Base-by-base conservation (phyloP, 192 early-diverging fungal species). In the Rhizoclosmatium globosum region DNA sequence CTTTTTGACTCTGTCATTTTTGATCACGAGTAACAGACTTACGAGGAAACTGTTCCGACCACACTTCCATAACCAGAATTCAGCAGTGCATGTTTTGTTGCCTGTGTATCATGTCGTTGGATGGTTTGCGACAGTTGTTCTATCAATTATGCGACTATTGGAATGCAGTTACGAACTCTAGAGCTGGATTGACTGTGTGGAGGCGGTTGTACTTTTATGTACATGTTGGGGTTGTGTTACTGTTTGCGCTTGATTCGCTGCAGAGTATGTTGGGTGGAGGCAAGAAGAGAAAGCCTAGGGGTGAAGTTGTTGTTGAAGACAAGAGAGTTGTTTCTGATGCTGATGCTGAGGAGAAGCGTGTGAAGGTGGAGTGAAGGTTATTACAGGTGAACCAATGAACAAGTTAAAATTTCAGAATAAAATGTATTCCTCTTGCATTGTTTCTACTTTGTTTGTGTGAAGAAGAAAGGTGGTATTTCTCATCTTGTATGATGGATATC, bases 1-100 rank as follows among this genome's bases (percentile, higher is more conserved):
- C 56, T 85, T 85, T 74, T 58, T 92, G 0, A 73, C 86, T 9
- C 89, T 86, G 43, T 86, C 91, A 1, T 79, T 92, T 67, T 77
- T 91, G n/a, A 87, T 87, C 60, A 87, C 82, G 9, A 74, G 83
- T 4, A 90, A 87, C 9, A 79, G 92, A 73, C 42, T 82, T 1
- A 45, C 94, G 39, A 90, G 94, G 50, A 87, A 92, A 6, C 81
- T 78, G 39, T 31, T 95, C 46, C 87, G 92, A 4, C 91, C 93
- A 2, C 75, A 91, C 38, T 87, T 92, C 61, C 74, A 76, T 56
- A 41, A 71, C 38, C 45, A n/a, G 41, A 19, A 47, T 6, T 44
- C 44, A 7, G 11, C 15, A 11, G 31, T 64, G 43, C 48, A 76
- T 50, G 38, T 19, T 3, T 56, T 76, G 11, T 66, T 76, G 64